Conservation (phyloP, 148 eudicot genomes). For the Dysphania ambrosioides region DNA sequence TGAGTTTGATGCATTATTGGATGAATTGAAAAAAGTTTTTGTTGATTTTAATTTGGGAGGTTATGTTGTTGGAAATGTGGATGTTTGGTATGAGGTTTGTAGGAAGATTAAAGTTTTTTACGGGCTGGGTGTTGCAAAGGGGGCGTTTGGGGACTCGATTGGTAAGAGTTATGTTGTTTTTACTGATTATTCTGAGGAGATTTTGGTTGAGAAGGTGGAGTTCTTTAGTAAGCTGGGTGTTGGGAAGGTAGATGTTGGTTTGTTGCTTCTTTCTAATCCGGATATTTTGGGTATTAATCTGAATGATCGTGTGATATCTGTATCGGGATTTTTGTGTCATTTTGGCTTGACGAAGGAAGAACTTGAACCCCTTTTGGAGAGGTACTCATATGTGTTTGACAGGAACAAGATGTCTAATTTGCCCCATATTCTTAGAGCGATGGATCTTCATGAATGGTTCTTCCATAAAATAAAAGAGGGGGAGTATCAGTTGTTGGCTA, state of each 20-base stretch:
- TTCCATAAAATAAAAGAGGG: slow-evolving; percentile 45
- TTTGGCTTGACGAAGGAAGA: slow-evolving; percentile 37
- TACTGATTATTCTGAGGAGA: slow-evolving; percentile 43
- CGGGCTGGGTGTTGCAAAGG: slow-evolving; percentile 53
- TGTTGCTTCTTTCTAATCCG: slow-evolving; percentile 53
- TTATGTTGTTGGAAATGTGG: slow-evolving; percentile 37
- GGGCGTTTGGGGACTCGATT: slow-evolving; percentile 46
- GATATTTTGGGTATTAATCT: slow-evolving; percentile 49
- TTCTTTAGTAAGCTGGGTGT: slow-evolving; percentile 55
- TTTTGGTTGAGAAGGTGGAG: slow-evolving; percentile 42
- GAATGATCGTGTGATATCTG: slow-evolving; percentile 41
- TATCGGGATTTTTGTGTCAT: slow-evolving; percentile 48
- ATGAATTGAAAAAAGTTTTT: slow-evolving; percentile 53
- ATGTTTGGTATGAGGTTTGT: slow-evolving; percentile 49
- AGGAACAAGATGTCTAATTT: slow-evolving; percentile 53
- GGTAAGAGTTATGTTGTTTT: slow-evolving; percentile 40
- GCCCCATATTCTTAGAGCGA: slow-evolving; percentile 56
- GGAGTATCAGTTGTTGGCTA: slow-evolving; percentile 30
- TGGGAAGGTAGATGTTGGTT: slow-evolving; percentile 41
- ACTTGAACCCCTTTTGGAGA: slow-evolving; percentile 28
- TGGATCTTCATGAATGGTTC: slow-evolving; percentile 72
- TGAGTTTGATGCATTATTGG: slow-evolving; percentile 36
- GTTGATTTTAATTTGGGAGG: slow-evolving; percentile 44
- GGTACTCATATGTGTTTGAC: slow-evolving; percentile 56
- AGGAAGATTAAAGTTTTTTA: slow-evolving; percentile 55